phyloP scores from a whole-genome alignment of 768 basidiomycete genomes.

The Piloderma croceum region DNA sequence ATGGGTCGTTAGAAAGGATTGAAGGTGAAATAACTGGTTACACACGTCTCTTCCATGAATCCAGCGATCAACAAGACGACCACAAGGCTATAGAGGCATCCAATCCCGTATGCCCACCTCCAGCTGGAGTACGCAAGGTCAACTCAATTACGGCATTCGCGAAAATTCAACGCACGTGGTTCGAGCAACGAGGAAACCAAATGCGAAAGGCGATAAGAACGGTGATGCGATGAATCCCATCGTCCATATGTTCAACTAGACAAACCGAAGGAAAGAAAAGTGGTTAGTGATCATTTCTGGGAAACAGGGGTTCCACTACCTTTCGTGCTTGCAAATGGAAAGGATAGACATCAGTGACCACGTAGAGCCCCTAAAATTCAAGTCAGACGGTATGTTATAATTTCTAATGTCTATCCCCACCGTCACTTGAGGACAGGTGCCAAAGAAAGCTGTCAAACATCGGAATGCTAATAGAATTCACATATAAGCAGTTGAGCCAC shows the following conservation, averaged over 20 bases:
- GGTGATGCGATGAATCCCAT: constrained; percentile 67
- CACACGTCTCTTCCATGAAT: constrained; percentile 64
- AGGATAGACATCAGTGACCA: constrained; percentile 60
- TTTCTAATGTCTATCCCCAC: no score
- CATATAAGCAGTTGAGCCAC: no score
- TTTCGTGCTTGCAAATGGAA: constrained; percentile 67
- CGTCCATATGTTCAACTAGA: constrained; percentile 63
- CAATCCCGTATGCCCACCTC: constrained; percentile 67
- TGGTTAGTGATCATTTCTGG: no score
- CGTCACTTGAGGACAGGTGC: no score
- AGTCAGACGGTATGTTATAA: no score
- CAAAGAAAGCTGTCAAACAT: constrained; percentile 28
- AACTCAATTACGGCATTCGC: neutral
- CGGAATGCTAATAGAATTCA: constrained; percentile 29
- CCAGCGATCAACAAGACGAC: constrained; percentile 53
- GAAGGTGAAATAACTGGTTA: neutral
- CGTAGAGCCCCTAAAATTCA: constrained; percentile 56
- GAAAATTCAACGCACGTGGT: constrained; percentile 20
- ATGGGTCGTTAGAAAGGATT: neutral
- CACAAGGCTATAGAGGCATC: constrained; percentile 49
- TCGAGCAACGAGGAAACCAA: constrained; percentile 62
- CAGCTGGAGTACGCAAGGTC: no score
- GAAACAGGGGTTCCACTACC: constrained; percentile 25
- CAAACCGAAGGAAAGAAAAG: no score
- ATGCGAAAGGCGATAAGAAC: constrained; percentile 58